Evolutionary conservation across 768 basidiomycete genomes (phyloP).

Genomic region (Leccinum obscurum): DNA sequence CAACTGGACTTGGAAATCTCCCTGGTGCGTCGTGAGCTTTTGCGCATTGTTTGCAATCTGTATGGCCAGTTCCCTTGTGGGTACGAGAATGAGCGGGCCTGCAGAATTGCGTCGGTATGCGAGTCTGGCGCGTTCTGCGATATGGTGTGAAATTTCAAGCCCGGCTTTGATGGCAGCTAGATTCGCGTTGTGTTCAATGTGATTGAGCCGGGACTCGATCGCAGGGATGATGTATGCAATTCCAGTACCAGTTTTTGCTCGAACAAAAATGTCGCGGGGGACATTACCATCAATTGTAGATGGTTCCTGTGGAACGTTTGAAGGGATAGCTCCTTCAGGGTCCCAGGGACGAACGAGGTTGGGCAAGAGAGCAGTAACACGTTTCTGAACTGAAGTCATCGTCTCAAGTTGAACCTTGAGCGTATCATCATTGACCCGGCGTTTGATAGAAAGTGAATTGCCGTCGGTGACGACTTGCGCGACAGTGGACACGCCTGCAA

Average conservation of each 20-base stretch:
- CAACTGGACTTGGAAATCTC: constrained; percentile 66
- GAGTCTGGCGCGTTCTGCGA: constrained; percentile 34
- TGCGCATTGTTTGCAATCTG: constrained; percentile 87
- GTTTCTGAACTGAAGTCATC: constrained; percentile 83
- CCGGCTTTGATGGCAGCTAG: constrained; percentile 46
- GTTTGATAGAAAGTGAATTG: constrained; percentile 27
- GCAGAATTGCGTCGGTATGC: constrained; percentile 48
- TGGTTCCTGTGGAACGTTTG: background rate
- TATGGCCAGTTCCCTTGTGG: constrained; percentile 86
- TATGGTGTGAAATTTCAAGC: constrained; percentile 29
- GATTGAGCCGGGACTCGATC: constrained; percentile 69
- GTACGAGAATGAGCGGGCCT: constrained; percentile 81
- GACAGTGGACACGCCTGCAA: background rate
- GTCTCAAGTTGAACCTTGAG: constrained; percentile 61
- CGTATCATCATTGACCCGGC: constrained; percentile 39
- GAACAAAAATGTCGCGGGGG: constrained; percentile 74
- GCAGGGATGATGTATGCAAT: constrained; percentile 90
- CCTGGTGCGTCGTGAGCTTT: constrained; percentile 60
- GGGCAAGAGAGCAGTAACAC: constrained; percentile 77
- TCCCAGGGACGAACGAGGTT: constrained; percentile 57
- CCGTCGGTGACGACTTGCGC: background rate
- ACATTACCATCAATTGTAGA: constrained; percentile 8
- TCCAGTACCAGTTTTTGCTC: constrained; percentile 87
- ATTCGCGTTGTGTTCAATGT: constrained; percentile 47
- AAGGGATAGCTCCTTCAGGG: constrained; percentile 26